A percentile compares a stretch with the other conserved stretches of the same genome.
Conservation (phyloP, 768 basidiomycete species). For the Termitomyces sp. region DNA sequence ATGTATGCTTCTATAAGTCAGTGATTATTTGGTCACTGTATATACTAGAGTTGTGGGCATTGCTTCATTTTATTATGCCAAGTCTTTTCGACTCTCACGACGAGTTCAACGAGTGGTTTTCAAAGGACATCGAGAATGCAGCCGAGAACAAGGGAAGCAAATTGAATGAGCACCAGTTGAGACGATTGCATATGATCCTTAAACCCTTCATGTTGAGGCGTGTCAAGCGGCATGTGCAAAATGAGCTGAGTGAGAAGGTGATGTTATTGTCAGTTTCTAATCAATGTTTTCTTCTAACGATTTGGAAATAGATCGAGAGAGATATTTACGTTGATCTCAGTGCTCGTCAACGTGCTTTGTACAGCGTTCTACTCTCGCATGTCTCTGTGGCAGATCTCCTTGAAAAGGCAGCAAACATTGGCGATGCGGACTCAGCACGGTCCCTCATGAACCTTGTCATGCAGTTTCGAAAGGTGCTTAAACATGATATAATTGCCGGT, state of each 20-base stretch:
- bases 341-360: slow-evolving; percentile 85
- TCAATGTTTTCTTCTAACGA: neutral
- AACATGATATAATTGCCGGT: neutral
- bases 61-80: slow-evolving; percentile 99
- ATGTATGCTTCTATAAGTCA: slow-evolving; percentile 10
- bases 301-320: slow-evolving; percentile 74
- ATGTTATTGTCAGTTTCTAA: slow-evolving; percentile 2
- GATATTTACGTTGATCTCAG: slow-evolving; percentile 94
- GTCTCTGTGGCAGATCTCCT: slow-evolving; percentile 93
- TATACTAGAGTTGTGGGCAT: slow-evolving; percentile 85
- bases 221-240: slow-evolving; percentile 98
- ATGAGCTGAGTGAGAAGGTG: slow-evolving; percentile 98
- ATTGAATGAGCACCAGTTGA: slow-evolving; percentile 91
- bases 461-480: slow-evolving; percentile 92
- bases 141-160: slow-evolving; percentile 86
- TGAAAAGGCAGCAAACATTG: slow-evolving; percentile 86
- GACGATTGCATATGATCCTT: slow-evolving; percentile 95
- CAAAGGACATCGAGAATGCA: slow-evolving; percentile 97
- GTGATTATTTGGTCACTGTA: slow-evolving; percentile 2
- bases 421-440: slow-evolving; percentile 86
- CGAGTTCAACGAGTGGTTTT: slow-evolving; percentile 99
- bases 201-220: slow-evolving; percentile 99
- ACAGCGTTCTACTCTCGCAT: slow-evolving; percentile 84
- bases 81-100: slow-evolving; percentile 98
- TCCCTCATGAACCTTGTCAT: slow-evolving; percentile 99